Conservation (phyloP, 2,329 filamentous ascomycete species). For the Colletotrichum sp. region DNA sequence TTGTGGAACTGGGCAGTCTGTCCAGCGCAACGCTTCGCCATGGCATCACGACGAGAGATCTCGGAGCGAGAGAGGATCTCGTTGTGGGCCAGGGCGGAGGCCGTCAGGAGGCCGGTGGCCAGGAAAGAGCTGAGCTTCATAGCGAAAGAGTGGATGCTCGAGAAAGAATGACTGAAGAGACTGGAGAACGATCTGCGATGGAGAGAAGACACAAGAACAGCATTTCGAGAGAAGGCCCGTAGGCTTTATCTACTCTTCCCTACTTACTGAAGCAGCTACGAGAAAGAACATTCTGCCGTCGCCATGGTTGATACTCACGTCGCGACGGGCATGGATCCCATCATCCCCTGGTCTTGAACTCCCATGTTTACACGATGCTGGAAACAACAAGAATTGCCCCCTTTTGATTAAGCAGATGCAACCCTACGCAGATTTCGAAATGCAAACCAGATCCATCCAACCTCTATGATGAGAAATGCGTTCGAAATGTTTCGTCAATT, state of each 20-base stretch:
- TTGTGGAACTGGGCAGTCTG: neutral
- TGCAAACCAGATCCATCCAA: neutral
- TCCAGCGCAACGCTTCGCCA: neutral
- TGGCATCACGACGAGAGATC: neutral
- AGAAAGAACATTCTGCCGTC: neutral
- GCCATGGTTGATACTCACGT: neutral
- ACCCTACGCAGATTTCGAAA: neutral
- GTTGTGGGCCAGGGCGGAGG: slow-evolving; percentile 42
- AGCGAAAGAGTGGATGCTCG: neutral
- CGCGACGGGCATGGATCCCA: neutral
- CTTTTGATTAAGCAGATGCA: neutral
- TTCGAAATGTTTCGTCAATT: neutral
- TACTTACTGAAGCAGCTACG: neutral
- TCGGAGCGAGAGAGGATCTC: neutral
- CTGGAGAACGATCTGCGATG: neutral
- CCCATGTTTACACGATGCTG: neutral
- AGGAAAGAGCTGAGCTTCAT: neutral
- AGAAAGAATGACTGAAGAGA: neutral
- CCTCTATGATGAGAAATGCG: neutral
- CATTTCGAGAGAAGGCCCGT: neutral
- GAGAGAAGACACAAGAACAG: neutral
- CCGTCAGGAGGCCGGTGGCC: neutral
- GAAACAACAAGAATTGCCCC: neutral
- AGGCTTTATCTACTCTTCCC: neutral
- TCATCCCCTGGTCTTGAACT: neutral